These are phyloP conservation scores for Acacia melanoxylon DNA, from an alignment of 306 rosid genomes.

Conservation along the genomic window DNA sequence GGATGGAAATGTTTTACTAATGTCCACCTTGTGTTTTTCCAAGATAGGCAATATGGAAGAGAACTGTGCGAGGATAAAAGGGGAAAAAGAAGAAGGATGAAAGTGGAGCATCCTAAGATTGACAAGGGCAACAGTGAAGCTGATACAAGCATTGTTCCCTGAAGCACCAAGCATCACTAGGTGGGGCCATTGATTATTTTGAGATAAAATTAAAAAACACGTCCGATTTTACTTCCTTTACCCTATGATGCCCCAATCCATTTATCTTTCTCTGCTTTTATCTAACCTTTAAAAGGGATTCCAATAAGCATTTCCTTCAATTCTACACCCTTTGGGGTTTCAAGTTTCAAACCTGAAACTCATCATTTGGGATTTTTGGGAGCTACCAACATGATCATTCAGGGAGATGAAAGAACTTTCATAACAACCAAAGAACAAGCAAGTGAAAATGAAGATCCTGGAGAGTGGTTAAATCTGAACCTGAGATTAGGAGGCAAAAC, in stretches of 20 bases:
- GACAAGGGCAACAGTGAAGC: conserved; percentile 55
- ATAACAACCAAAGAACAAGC: conserved; percentile 37
- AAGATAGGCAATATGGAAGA: conserved; percentile 43
- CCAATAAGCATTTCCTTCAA: conserved; percentile 33
- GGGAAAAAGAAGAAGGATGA: conserved; percentile 38
- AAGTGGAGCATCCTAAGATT: conserved; percentile 87
- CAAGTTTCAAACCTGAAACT: conserved; percentile 23
- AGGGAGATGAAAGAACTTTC: conserved; percentile 37
- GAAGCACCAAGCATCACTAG: conserved; percentile 64
- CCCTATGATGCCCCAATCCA: conserved; percentile 33
- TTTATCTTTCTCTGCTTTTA: conserved; percentile 30
- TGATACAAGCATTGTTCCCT: conserved; percentile 71
- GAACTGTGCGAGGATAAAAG: conserved; percentile 42
- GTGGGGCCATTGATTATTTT: conserved; percentile 52
- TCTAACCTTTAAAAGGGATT: conserved; percentile 40
- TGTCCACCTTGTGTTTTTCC: conserved; percentile 56
- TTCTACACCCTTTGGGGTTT: conserved; percentile 14
- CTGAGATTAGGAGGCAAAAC: conserved; percentile 60
- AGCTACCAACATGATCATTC: conserved; percentile 36
- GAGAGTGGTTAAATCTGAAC: conserved; percentile 82
- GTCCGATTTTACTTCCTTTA: conserved; percentile 45
- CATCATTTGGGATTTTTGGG: conserved; percentile 4
- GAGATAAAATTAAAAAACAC: conserved; percentile 27
- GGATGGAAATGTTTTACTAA: conserved; percentile 32
- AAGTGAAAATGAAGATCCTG: conserved; percentile 39